A percentile compares a stretch with the other conserved stretches of the same genome.
phyloP scores from a whole-genome alignment of 108 stramenopile genomes.

The Mediolabrus comicus region DNA sequence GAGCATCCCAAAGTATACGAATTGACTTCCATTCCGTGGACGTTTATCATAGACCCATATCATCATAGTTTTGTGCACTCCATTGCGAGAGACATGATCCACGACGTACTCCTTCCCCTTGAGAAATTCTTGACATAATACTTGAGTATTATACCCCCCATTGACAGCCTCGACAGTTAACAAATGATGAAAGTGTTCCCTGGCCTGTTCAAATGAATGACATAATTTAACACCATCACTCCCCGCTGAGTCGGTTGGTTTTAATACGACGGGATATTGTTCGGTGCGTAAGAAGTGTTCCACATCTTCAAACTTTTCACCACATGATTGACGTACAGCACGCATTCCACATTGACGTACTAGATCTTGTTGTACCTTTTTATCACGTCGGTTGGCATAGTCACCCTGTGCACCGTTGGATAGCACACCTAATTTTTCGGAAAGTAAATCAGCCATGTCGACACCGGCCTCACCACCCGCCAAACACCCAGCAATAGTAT shows the following conservation, averaged over 20 bases:
- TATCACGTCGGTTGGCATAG: constrained; percentile 79
- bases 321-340: constrained; percentile 82
- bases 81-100: constrained; percentile 83
- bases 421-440: constrained; percentile 59
- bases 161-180: constrained; percentile 87
- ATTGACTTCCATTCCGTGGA: constrained; percentile 77
- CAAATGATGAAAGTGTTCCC: constrained; percentile 84
- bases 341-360: constrained; percentile 67
- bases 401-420: constrained; percentile 66
- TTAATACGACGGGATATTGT: constrained; percentile 80
- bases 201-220: constrained; percentile 82
- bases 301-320: constrained; percentile 63
- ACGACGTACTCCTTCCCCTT: constrained; percentile 90
- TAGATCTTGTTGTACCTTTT: constrained; percentile 85
- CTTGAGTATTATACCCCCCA: constrained; percentile 81
- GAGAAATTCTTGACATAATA: constrained; percentile 90
- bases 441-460: constrained; percentile 68
- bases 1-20: constrained; percentile 58
- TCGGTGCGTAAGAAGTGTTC: constrained; percentile 68
- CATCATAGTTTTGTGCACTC: constrained; percentile 88
- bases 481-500: constrained; percentile 54
- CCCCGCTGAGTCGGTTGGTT: constrained; percentile 93
- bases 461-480: constrained; percentile 89
- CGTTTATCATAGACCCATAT: constrained; percentile 95
- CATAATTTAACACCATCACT: constrained; percentile 94